A percentile compares a stretch with the other conserved stretches of the same genome.
Conservation (phyloP, 768 basidiomycete genomes). For the Heimioporus sp. region DNA sequence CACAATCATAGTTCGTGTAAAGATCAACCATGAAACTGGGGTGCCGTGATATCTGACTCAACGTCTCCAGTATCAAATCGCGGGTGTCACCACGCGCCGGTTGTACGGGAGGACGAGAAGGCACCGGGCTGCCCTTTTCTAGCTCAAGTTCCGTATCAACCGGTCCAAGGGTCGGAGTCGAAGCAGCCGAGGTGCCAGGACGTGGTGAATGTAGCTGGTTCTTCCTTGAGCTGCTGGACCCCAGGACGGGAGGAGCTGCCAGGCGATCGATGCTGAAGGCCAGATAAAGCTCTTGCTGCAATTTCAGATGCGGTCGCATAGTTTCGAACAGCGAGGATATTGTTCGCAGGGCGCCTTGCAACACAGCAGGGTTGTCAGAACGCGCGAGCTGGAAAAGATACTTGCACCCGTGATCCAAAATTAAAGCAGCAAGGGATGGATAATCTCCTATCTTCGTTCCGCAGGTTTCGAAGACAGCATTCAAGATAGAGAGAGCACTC, state of each 20-base stretch:
- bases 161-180: constrained; percentile 43
- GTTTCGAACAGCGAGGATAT: constrained; percentile 88
- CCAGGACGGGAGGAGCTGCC: constrained; percentile 48
- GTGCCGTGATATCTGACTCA: constrained; percentile 76
- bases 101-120: constrained; percentile 58
- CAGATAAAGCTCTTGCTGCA: constrained; percentile 94
- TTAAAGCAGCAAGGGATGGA: constrained; percentile 70
- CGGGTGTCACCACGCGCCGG: constrained; percentile 87
- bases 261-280: constrained; percentile 93
- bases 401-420: constrained; percentile 91
- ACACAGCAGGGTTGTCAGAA: constrained; percentile 78
- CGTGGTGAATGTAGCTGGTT: constrained; percentile 43
- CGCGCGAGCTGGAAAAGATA: constrained; percentile 96
- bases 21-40: constrained; percentile 94
- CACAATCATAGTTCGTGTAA: constrained; percentile 96
- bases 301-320: constrained; percentile 80
- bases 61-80: constrained; percentile 85
- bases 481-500: constrained; percentile 83
- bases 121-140: constrained; percentile 49
- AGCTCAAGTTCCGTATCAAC: constrained; percentile 37
- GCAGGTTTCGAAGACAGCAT: constrained; percentile 82
- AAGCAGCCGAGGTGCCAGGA: constrained; percentile 48
- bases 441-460: constrained; percentile 74
- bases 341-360: constrained; percentile 79
- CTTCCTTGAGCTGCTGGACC: constrained; percentile 32